These are phyloP conservation scores for Evernia prunastri DNA, from an alignment of 495 filamentous ascomycete species.

Conservation along the genomic window DNA sequence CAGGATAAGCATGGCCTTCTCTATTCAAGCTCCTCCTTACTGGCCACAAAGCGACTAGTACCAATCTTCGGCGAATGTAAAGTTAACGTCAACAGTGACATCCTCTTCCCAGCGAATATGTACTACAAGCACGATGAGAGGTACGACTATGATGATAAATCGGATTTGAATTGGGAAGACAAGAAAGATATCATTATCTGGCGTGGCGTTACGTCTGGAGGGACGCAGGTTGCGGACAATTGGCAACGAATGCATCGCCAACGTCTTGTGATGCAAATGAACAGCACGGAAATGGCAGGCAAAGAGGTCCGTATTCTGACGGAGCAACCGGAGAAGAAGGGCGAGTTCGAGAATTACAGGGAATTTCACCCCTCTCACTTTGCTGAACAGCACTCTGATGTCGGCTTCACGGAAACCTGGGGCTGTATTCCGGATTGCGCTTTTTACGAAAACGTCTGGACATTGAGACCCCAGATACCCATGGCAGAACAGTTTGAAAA, in stretches of 20 bases:
- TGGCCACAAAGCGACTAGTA: slow-evolving; percentile 51
- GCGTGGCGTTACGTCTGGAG: slow-evolving; percentile 66
- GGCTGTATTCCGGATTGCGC: slow-evolving; percentile 39
- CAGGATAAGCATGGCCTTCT: slow-evolving; percentile 63
- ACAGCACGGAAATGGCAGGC: slow-evolving; percentile 49
- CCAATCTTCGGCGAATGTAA: slow-evolving; percentile 75
- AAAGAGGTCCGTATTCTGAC: slow-evolving; percentile 28
- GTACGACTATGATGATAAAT: slow-evolving; percentile 53
- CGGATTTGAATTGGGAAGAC: slow-evolving; percentile 44
- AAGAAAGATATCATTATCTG: slow-evolving; percentile 56
- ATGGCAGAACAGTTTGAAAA: slow-evolving; percentile 51
- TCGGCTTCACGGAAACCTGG: slow-evolving; percentile 39
- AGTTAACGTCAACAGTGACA: slow-evolving; percentile 69
- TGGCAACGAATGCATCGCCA: slow-evolving; percentile 69
- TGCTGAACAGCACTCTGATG: slow-evolving; percentile 38
- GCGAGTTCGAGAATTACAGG: slow-evolving; percentile 28
- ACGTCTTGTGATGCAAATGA: slow-evolving; percentile 64
- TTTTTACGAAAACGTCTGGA: slow-evolving; percentile 36
- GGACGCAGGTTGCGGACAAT: slow-evolving; percentile 54
- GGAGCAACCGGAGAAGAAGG: slow-evolving; percentile 28
- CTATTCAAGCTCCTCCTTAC: slow-evolving; percentile 55
- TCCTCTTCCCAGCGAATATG: slow-evolving; percentile 71
- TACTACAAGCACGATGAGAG: slow-evolving; percentile 65
- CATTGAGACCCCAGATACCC: slow-evolving; percentile 27
- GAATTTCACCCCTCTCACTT: slow-evolving; percentile 34